Evolutionary conservation across 371 early-diverging fungal species (phyloP).

Genomic region (Rhizopus stolonifer): DNA sequence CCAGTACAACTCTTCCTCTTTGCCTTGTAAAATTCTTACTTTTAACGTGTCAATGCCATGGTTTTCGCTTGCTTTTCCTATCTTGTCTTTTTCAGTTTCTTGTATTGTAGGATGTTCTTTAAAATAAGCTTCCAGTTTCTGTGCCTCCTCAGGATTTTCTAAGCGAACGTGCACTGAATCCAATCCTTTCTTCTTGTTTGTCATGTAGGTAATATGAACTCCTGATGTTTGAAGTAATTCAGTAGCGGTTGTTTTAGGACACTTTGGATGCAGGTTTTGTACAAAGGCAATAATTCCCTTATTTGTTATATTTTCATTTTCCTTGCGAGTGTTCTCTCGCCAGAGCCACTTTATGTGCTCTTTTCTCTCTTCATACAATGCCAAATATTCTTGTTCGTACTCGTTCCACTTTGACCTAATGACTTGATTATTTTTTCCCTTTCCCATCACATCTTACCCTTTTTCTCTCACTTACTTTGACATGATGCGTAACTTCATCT

Average conservation of each 20-base stretch:
- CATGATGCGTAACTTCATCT: constrained; percentile 35
- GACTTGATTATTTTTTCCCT: background rate
- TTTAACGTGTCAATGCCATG: constrained; percentile 4
- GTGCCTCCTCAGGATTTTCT: constrained; percentile 25
- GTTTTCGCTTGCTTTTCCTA: constrained; percentile 13
- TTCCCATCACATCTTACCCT: background rate
- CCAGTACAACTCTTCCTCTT: constrained; percentile 33
- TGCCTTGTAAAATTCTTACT: constrained; percentile 18
- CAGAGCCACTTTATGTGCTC: constrained; percentile 12
- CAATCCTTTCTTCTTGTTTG: constrained; percentile 29
- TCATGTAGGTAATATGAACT: constrained; percentile 30
- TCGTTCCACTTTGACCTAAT: constrained; percentile 29
- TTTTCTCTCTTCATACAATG: constrained; percentile 10
- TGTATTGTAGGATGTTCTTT: constrained; percentile 20
- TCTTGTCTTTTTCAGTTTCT: constrained; percentile 22
- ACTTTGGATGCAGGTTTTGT: constrained; percentile 26
- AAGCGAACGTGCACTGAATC: constrained; percentile 32
- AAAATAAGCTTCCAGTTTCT: constrained; percentile 28
- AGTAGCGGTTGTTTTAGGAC: constrained; percentile 26
- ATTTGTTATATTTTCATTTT: background rate
- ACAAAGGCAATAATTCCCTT: constrained; percentile 32
- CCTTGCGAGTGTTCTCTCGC: constrained; percentile 11
- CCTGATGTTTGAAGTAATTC: constrained; percentile 31
- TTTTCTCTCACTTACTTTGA: constrained; percentile 32
- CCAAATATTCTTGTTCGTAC: constrained; percentile 33